These are phyloP conservation scores for Flueggea neowawraea DNA, from an alignment of 441 rosid species.

Conservation along the genomic window DNA sequence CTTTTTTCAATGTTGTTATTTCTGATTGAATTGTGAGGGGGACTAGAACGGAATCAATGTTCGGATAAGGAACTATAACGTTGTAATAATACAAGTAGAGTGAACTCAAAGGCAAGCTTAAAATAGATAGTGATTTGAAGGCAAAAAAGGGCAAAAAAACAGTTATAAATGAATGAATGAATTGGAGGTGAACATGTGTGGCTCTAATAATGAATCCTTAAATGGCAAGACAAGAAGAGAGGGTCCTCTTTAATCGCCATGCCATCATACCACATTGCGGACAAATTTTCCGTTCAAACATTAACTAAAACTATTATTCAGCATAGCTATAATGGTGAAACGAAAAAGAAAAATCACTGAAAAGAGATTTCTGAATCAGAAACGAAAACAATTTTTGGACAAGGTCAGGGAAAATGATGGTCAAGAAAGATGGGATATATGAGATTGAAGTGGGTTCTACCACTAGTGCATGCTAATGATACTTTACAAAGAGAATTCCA, in stretches of 20 bases:
- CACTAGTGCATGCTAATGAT: conserved; percentile 23
- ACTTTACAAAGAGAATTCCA: conserved; percentile 5
- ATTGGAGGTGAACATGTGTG: background rate
- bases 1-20: no score
- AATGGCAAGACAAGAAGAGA: no score
- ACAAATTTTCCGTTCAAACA: background rate
- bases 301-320: background rate
- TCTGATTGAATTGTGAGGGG: no score
- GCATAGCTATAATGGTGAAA: background rate
- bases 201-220: no score
- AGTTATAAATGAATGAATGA: background rate
- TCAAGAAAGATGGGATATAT: conserved; percentile 27
- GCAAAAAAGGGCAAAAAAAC: no score
- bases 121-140: background rate
- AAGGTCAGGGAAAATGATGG: conserved; percentile 19
- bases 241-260: no score
- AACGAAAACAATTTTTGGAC: background rate
- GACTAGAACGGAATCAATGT: background rate
- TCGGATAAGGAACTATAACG: background rate
- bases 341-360: background rate
- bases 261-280: no score
- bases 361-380: background rate
- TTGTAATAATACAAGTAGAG: background rate
- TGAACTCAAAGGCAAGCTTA: background rate
- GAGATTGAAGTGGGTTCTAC: conserved; percentile 16